These are phyloP conservation scores for Starmerella floris DNA, from an alignment of 805 yeast genomes.

Conservation along the genomic window DNA sequence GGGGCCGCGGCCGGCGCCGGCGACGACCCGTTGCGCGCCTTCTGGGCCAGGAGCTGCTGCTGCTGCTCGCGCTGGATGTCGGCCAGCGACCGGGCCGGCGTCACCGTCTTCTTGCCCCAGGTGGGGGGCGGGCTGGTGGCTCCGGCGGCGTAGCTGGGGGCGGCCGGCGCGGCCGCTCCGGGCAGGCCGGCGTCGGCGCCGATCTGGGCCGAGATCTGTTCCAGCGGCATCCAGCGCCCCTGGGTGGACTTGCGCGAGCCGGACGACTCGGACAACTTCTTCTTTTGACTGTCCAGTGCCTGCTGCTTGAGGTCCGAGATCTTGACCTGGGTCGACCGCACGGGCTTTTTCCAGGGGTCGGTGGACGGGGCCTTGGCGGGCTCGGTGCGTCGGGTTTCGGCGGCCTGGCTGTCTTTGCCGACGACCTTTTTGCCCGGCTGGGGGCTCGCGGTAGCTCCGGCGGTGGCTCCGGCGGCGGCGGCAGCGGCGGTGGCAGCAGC, in stretches of 20 bases:
- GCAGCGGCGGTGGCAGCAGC: neutral
- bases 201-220: neutral
- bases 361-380: constrained; percentile 14
- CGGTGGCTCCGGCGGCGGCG: neutral
- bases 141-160: constrained; percentile 3
- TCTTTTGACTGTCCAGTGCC: constrained; percentile 8
- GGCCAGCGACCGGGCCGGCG: constrained; percentile 26
- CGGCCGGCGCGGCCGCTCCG: neutral
- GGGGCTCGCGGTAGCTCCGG: neutral
- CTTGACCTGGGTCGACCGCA: constrained; percentile 10
- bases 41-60: neutral
- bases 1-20: neutral
- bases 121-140: constrained; percentile 10
- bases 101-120: constrained; percentile 18
- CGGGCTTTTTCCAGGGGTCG: constrained; percentile 19
- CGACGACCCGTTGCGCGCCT: neutral
- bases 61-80: constrained; percentile 29
- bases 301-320: constrained; percentile 18
- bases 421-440: neutral
- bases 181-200: neutral
- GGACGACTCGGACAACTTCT: constrained; percentile 1
- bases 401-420: neutral
- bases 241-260: constrained; percentile 2
- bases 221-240: constrained; percentile 7
- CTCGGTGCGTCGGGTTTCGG: constrained; percentile 8